Base-by-base conservation (phyloP, 75 land plant species). In the Cryptomeria japonica region DNA sequence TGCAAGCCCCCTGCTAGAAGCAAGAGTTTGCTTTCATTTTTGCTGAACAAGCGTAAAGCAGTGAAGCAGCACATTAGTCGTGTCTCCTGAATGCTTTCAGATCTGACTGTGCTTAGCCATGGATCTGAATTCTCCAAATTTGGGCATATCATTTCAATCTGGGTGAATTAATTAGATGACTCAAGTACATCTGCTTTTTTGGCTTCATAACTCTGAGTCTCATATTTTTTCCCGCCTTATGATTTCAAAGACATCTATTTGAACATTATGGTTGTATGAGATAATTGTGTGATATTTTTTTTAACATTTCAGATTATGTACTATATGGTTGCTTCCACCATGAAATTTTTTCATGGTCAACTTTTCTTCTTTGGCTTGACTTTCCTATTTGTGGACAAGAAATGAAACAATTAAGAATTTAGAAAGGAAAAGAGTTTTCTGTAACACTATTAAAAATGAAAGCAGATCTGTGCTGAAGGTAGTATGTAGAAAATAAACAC, bases 1-100 rank as follows among this genome's bases (percentile, higher is more conserved):
- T 82, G 84, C 84, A 82, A 82, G 53, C 84, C 51, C 9, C 84
- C 84, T 82, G 32, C 53, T 82, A 82, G 84, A 82, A 82, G 84
- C 84, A 82, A 82, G 84, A 82, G 84, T 10, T 82, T 82, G 53
- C n/a, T 82, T 44, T 46, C 49, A 44, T 82, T 44, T 82, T 82
- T 82, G 51, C 34, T 82, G 47, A 82, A 25, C 84, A 82, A 25
- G 84, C 53, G 51, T 42, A 82, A 82, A 82, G 46, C 84, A 46
- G 84, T 3, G 49, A 82, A 82, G 34, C 53, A 46, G 84, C 84
- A n/a, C 46, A 46, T 46, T 1, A 82, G 14, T 82, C 53, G 84
- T 0, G n/a, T 13, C 42, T 82, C 49, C 42, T 82, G 31, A 82
- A 46, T 41, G 28, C 46, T 28, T 82, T 82, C 49, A 82, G 34